Conservation (phyloP, 129 eudicot genomes). For the Heracleum sosnowskyi region DNA sequence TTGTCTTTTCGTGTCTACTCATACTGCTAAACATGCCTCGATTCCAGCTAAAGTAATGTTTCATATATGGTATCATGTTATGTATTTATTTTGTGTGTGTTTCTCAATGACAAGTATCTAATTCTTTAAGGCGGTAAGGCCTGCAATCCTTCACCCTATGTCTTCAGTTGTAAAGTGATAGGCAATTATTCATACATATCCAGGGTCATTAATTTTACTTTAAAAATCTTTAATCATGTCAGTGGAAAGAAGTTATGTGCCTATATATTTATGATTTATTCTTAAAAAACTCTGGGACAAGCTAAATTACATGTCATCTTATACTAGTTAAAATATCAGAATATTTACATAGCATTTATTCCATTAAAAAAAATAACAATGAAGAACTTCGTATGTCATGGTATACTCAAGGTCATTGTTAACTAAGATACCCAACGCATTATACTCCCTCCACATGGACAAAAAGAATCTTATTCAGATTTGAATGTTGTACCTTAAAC, state of each 20-base stretch:
- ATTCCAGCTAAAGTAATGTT: background rate
- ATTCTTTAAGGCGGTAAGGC: background rate
- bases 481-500: background rate
- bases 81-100: background rate
- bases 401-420: background rate
- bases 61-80: background rate
- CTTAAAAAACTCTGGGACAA: background rate
- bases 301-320: background rate
- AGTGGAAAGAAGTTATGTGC: background rate
- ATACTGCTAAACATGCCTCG: background rate
- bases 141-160: background rate
- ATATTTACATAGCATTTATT: background rate
- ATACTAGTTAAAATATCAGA: background rate
- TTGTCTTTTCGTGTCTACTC: background rate
- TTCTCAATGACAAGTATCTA: background rate
- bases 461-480: background rate
- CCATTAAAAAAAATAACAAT: background rate
- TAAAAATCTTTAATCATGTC: background rate
- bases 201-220: background rate
- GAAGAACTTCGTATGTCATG: background rate
- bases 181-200: background rate
- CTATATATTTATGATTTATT: background rate
- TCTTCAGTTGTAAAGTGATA: background rate
- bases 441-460: background rate
- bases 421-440: background rate